A percentile compares a stretch with the other conserved stretches of the same genome.
Conservation (phyloP, 306 rosid genomes). For the Coriaria nepalensis region DNA sequence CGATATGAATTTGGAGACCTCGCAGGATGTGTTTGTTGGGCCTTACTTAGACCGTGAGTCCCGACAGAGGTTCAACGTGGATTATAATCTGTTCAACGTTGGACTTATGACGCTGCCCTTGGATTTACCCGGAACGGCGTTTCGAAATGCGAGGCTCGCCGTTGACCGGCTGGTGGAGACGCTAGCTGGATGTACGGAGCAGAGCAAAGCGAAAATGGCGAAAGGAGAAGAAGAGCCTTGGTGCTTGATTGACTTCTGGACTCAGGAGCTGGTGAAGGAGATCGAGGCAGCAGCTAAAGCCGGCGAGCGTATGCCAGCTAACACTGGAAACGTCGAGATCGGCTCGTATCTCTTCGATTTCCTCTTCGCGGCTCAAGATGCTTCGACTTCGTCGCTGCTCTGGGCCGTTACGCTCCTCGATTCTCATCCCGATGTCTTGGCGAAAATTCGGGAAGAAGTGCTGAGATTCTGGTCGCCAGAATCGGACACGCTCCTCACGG, state of each 20-base stretch:
- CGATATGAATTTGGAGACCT: constrained; percentile 72
- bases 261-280: constrained; percentile 54
- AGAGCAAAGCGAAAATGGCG: constrained; percentile 43
- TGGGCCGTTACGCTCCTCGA: constrained; percentile 83
- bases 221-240: constrained; percentile 33
- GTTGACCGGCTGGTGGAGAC: constrained; percentile 38
- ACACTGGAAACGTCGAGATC: constrained; percentile 31
- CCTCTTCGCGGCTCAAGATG: constrained; percentile 84
- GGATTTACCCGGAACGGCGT: constrained; percentile 66
- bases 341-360: constrained; percentile 72
- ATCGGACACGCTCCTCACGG: constrained; percentile 31
- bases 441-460: constrained; percentile 42
- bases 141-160: constrained; percentile 71
- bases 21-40: constrained; percentile 77
- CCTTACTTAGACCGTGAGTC: constrained; percentile 40
- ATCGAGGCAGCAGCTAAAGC: constrained; percentile 9
- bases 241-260: constrained; percentile 81
- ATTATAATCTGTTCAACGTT: constrained; percentile 62
- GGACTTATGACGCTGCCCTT: constrained; percentile 73
- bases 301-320: constrained; percentile 18
- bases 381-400: constrained; percentile 72
- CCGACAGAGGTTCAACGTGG: constrained; percentile 42
- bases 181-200: constrained; percentile 28
- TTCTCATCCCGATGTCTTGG: constrained; percentile 50
- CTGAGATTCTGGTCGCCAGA: constrained; percentile 50